Conservation (phyloP, 805 yeast species). For the Wickerhamiella hasegawae region DNA sequence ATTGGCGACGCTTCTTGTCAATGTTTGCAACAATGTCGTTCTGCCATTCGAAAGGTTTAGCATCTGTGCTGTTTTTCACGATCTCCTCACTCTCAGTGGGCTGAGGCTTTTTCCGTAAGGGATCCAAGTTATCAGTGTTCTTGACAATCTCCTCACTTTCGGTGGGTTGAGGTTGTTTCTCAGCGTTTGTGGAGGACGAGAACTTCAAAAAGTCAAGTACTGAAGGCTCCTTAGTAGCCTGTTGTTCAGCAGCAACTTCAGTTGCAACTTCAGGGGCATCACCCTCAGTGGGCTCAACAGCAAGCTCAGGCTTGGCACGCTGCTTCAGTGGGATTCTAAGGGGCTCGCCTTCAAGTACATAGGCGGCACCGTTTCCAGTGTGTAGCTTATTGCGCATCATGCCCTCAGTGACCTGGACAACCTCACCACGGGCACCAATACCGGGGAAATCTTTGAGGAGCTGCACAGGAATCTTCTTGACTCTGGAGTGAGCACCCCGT, state of each 20-base stretch:
- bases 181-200: constrained; percentile 3
- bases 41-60: constrained; percentile 14
- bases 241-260: background rate
- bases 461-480: constrained; percentile 43
- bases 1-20: background rate
- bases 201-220: constrained; percentile 12
- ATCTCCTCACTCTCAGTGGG: background rate
- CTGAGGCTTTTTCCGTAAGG: no score
- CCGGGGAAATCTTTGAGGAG: constrained; percentile 49
- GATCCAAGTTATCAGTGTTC: no score
- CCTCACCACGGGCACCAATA: constrained; percentile 56
- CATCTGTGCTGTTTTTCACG: background rate
- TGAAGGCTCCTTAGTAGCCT: constrained; percentile 4
- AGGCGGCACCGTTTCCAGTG: constrained; percentile 56
- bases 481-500: constrained; percentile 12
- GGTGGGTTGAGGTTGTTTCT: background rate
- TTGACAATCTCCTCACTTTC: background rate
- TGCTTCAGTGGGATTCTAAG: constrained; percentile 14
- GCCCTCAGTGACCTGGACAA: constrained; percentile 60
- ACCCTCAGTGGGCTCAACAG: constrained; percentile 3
- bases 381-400: constrained; percentile 70
- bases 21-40: constrained; percentile 11
- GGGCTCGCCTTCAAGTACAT: constrained; percentile 28
- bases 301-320: constrained; percentile 5
- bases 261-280: constrained; percentile 3